Conservation (phyloP, 495 filamentous ascomycete species). For the Podospora sp. region DNA sequence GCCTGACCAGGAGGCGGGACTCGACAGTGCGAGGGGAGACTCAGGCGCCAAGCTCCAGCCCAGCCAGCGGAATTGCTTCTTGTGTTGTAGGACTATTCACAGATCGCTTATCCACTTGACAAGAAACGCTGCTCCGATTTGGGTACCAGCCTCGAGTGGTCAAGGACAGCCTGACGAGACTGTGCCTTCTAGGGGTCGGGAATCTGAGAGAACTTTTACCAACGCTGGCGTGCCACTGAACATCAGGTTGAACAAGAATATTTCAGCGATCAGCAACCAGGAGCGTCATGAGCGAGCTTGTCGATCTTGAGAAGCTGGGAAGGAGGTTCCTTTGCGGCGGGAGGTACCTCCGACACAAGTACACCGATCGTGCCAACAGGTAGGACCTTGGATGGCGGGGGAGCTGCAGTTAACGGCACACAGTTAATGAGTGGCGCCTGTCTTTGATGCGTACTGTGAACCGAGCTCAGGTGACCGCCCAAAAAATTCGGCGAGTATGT, state of each 20-base stretch:
- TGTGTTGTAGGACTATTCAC: background rate
- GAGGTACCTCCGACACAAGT: slow-evolving; percentile 10
- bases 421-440: background rate
- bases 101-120: background rate
- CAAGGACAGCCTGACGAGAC: background rate
- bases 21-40: background rate
- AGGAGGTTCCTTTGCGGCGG: slow-evolving; percentile 7
- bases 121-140: background rate
- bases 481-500: slow-evolving; percentile 25
- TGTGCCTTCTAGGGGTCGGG: background rate
- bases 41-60: background rate
- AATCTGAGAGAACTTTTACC: background rate
- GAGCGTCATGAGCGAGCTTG: background rate
- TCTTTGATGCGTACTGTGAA: slow-evolving; percentile 18
- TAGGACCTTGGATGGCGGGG: slow-evolving; percentile 14
- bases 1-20: background rate
- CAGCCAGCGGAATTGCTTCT: background rate
- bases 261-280: background rate
- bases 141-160: background rate
- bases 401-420: background rate
- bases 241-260: background rate
- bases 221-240: background rate
- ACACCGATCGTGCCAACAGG: slow-evolving; percentile 4
- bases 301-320: background rate
- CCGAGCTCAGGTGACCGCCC: slow-evolving; percentile 33